A percentile compares a stretch with the other conserved stretches of the same genome.
phyloP scores from a whole-genome alignment of 163 green algal genomes.

The Volvox carteri region DNA sequence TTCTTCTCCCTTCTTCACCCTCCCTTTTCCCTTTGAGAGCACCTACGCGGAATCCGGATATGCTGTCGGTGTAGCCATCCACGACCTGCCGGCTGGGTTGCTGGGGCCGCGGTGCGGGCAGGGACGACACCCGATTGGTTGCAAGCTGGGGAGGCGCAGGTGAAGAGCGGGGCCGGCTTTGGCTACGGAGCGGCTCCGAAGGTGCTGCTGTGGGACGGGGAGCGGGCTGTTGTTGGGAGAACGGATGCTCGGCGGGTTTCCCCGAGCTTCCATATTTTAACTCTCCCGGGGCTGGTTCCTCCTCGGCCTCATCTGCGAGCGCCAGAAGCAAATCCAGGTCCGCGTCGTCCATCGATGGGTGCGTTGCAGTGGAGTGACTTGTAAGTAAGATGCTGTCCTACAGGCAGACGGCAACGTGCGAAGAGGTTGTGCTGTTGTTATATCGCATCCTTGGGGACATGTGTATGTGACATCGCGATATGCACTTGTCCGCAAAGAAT shows the following conservation, averaged over 20 bases:
- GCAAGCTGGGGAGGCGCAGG: too few relatives aligned
- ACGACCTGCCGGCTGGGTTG: constrained; percentile 7
- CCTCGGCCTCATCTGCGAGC: constrained; percentile 36
- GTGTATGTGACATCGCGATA: too few relatives aligned
- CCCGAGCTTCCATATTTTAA: too few relatives aligned
- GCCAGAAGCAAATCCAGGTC: constrained; percentile 48
- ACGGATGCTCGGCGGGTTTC: too few relatives aligned
- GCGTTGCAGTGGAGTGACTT: neutral
- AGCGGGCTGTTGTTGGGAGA: neutral
- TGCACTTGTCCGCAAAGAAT: too few relatives aligned
- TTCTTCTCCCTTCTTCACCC: too few relatives aligned
- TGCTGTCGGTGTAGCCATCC: constrained; percentile 34
- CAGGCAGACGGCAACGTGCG: too few relatives aligned
- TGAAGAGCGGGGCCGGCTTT: neutral
- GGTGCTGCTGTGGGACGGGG: neutral
- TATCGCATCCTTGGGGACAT: too few relatives aligned
- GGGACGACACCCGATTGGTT: too few relatives aligned
- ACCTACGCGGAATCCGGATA: constrained; percentile 37
- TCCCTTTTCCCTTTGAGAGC: too few relatives aligned
- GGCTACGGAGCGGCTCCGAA: neutral
- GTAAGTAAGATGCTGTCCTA: too few relatives aligned
- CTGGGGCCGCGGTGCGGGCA: neutral
- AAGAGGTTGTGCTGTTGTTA: too few relatives aligned
- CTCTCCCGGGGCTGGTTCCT: constrained; percentile 26
- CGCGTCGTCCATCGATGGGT: constrained; percentile 32